phyloP scores from a whole-genome alignment of 108 stramenopile species.

The Conticribra weissflogii region DNA sequence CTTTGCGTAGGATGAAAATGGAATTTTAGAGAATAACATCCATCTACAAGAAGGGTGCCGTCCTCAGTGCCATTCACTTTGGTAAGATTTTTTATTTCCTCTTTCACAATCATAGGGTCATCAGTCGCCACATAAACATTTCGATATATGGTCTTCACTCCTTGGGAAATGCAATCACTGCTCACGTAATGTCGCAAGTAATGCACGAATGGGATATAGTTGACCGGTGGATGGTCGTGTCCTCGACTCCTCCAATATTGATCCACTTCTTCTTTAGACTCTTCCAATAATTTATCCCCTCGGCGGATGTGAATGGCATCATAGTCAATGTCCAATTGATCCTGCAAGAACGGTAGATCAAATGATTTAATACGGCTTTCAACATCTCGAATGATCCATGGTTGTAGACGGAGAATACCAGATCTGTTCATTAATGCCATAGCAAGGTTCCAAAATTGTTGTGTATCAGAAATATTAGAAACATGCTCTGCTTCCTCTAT shows the following conservation, averaged over 20 bases:
- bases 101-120: slow-evolving; percentile 22
- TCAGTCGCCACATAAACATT: slow-evolving; percentile 30
- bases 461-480: slow-evolving; percentile 7
- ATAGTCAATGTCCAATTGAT: slow-evolving; percentile 10
- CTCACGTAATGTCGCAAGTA: slow-evolving; percentile 25
- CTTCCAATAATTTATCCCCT: slow-evolving; percentile 33
- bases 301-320: slow-evolving; percentile 41
- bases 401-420: slow-evolving; percentile 19
- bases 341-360: slow-evolving; percentile 7
- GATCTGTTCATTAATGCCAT: slow-evolving; percentile 16
- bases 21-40: neutral
- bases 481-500: slow-evolving; percentile 17
- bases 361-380: slow-evolving; percentile 13
- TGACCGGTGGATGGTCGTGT: slow-evolving; percentile 9
- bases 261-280: slow-evolving; percentile 20
- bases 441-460: slow-evolving; percentile 21
- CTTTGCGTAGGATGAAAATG: neutral
- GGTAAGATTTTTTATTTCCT: slow-evolving; percentile 17
- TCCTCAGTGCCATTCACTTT: slow-evolving; percentile 6
- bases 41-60: no score
- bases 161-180: neutral
- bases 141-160: neutral
- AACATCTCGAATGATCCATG: slow-evolving; percentile 36
- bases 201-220: slow-evolving; percentile 26
- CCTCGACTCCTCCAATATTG: slow-evolving; percentile 34